phyloP scores from a whole-genome alignment of 2,329 filamentous ascomycete genomes.

The Hymenoscyphus fraxineus region DNA sequence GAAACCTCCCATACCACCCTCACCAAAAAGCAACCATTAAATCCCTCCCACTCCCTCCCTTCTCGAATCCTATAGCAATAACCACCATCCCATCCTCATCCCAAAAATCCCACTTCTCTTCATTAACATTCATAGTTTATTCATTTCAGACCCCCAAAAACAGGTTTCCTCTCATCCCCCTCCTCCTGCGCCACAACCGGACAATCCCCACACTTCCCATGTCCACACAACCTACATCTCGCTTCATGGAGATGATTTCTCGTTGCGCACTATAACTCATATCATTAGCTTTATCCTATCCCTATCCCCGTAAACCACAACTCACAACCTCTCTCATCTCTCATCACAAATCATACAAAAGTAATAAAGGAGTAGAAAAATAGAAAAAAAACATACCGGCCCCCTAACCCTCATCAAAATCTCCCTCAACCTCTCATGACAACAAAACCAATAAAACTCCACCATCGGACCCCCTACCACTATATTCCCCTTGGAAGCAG shows the following conservation, averaged over 20 bases:
- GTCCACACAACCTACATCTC: constrained; percentile 2
- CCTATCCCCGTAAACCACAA: not conserved
- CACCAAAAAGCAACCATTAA: too few species aligned
- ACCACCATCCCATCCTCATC: not conserved
- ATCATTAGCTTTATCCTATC: not conserved
- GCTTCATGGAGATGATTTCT: not conserved
- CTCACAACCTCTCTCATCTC: not conserved
- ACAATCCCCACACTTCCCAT: not conserved
- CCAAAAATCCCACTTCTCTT: not conserved
- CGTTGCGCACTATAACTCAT: constrained; percentile 2
- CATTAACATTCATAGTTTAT: too few species aligned
- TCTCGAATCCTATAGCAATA: too few species aligned
- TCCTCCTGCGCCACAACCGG: not conserved
- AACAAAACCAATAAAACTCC: constrained; percentile 14
- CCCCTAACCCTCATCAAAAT: not conserved
- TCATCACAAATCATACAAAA: not conserved
- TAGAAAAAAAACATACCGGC: not conserved
- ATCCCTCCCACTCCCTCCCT: too few species aligned
- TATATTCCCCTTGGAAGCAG: not conserved
- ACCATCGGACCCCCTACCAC: not conserved
- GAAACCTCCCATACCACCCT: too few species aligned
- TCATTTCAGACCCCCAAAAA: not conserved
- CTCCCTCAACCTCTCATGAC: constrained; percentile 6
- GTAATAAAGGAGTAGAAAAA: not conserved
- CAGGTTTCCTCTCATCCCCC: not conserved